Base-by-base conservation (phyloP, 176 grass and related monocot genomes). In the Themeda triandra region DNA sequence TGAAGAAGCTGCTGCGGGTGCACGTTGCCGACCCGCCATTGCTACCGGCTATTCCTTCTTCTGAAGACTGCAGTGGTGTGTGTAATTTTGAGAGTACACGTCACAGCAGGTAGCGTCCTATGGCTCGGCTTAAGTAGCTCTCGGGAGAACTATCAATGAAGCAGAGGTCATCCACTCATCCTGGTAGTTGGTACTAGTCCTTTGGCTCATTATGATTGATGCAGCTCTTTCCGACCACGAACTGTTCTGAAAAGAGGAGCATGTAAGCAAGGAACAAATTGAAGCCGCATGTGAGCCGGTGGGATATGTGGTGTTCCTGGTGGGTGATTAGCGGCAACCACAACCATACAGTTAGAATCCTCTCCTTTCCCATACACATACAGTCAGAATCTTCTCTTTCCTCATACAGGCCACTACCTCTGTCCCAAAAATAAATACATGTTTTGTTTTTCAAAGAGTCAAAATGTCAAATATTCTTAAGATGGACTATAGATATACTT, bases 121-220 rank as follows among this genome's bases (percentile, higher is more conserved):
- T 44, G 27, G 2, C 21, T 54, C 2, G 45, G 63, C 44, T 69
- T 63, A 87, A 70, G 68, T 62, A 75, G 70, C 45, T 68, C 25
- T 44, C 3, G 9, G 63, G 69, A 87, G 63, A 76, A 40, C 10
- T 21, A 45, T 0, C 23, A 15, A 69, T 75, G 46, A 60, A 76
- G 69, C 71, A 73, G 48, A 60, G 17, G 21, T 72, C 18, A 3
- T 53, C n/a, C n/a, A n/a, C n/a, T n/a, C 58, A 12, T 42, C 31
- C 11, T 15, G 44, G 45, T 48, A 17, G 45, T 6, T 13, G 33
- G 14, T 30, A 45, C 41, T 45, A 45, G 4, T 48, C 45, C 14
- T 48, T 48, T 48, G 45, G 3, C 45, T 48, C 45, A 70, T 87
- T 83, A 63, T 83, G 53, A 53, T 31, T 31, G 80, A 64, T 77